Percentiles rank a stretch among this genome's conserved stretches.
phyloP scores from a whole-genome alignment of 768 basidiomycete genomes.

The Collybia sordida region DNA sequence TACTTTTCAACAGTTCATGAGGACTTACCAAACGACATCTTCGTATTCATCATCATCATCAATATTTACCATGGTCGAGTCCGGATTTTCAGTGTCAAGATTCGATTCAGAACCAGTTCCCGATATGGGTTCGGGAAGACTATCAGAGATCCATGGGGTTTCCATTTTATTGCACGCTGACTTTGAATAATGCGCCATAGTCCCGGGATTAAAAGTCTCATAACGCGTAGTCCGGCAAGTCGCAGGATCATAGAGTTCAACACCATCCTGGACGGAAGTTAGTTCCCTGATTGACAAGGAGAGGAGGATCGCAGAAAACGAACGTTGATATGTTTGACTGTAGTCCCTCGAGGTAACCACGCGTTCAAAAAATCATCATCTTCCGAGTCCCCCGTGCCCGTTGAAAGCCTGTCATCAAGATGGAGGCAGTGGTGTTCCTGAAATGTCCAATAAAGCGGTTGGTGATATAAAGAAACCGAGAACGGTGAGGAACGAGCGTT shows the following conservation, averaged over 20 bases:
- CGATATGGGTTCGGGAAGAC: slow-evolving; percentile 31
- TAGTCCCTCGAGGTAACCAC: slow-evolving; percentile 42
- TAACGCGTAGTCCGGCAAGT: slow-evolving; percentile 39
- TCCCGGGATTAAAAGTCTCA: slow-evolving; percentile 42
- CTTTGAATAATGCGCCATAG: slow-evolving; percentile 35
- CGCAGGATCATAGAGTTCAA: slow-evolving; percentile 41
- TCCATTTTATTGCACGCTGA: slow-evolving; percentile 29
- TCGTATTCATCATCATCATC: slow-evolving; percentile 40
- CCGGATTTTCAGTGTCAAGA: slow-evolving; percentile 10
- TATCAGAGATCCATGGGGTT: slow-evolving; percentile 27
- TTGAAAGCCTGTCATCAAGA: slow-evolving; percentile 33
- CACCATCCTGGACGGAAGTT: slow-evolving; percentile 30
- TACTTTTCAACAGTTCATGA: slow-evolving; percentile 8
- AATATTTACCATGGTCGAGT: slow-evolving; percentile 16
- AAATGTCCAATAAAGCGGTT: slow-evolving; percentile 39
- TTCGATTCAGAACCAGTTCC: slow-evolving; percentile 18
- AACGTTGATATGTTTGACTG: slow-evolving; percentile 32
- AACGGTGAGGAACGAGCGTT: slow-evolving; percentile 21
- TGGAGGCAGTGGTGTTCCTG: slow-evolving; percentile 47
- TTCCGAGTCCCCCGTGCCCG: slow-evolving; percentile 31
- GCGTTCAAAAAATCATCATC: slow-evolving; percentile 48
- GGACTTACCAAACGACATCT: slow-evolving; percentile 29
- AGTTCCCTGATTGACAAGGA: neutral
- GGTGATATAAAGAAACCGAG: slow-evolving; percentile 25
- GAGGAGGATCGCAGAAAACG: slow-evolving; percentile 12